A percentile compares a stretch with the other conserved stretches of the same genome.
Conservation (phyloP, 2,329 filamentous ascomycete species). For the Colletotrichum euphorbiae region DNA sequence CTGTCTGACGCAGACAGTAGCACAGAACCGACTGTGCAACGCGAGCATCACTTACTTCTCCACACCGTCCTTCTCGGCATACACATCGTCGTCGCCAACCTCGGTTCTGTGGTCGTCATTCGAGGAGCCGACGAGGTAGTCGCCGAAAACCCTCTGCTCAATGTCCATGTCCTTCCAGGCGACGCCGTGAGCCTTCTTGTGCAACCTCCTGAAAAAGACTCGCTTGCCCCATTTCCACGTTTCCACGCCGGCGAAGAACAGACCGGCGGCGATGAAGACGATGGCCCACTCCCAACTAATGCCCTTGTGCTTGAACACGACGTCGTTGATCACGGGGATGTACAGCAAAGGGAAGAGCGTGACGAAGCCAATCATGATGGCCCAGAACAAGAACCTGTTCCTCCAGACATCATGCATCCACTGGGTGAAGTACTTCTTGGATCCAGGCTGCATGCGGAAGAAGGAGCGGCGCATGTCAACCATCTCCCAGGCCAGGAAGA, state of each 20-base stretch:
- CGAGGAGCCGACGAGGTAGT: neutral
- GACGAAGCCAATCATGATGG: slow-evolving; percentile 54
- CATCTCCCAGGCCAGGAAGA: slow-evolving; percentile 78
- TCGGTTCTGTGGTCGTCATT: slow-evolving; percentile 2
- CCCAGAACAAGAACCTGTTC: slow-evolving; percentile 57
- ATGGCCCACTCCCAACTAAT: slow-evolving; percentile 59
- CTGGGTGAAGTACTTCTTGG: slow-evolving; percentile 65
- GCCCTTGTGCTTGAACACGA: slow-evolving; percentile 62
- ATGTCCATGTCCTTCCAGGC: slow-evolving; percentile 34
- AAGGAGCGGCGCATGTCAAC: slow-evolving; percentile 72
- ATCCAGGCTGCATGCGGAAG: slow-evolving; percentile 72
- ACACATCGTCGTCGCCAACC: neutral
- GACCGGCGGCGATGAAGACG: slow-evolving; percentile 56
- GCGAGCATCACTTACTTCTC: neutral
- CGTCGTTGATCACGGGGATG: slow-evolving; percentile 62
- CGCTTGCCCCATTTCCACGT: slow-evolving; percentile 63
- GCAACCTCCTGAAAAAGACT: slow-evolving; percentile 30
- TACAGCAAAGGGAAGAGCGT: slow-evolving; percentile 55
- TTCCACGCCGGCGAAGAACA: slow-evolving; percentile 64
- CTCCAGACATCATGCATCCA: slow-evolving; percentile 71
- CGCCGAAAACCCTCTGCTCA: slow-evolving; percentile 34
- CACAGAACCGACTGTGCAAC: no score
- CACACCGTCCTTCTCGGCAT: neutral
- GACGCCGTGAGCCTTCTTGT: slow-evolving; percentile 15
- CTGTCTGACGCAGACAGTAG: no score